These are phyloP conservation scores for Diaporthe sp. DNA, from an alignment of 2,329 filamentous ascomycete species.

Conservation along the genomic window DNA sequence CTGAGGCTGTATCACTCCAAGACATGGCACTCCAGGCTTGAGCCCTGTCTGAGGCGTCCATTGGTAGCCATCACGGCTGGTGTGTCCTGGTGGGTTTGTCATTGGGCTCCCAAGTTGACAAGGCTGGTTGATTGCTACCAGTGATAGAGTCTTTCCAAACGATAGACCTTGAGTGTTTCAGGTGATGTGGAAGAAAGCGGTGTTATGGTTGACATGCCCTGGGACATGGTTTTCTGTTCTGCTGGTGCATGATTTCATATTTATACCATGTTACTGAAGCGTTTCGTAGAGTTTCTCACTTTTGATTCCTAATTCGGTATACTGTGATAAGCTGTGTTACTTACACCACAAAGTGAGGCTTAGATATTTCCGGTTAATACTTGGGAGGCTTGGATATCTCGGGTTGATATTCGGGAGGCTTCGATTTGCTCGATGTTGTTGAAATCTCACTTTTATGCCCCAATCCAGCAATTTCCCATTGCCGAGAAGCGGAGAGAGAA, in stretches of 20 bases:
- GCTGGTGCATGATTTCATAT: neutral
- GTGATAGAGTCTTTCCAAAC: neutral
- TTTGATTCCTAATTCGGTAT: neutral
- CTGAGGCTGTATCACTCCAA: constrained; percentile 33
- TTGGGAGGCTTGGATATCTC: neutral
- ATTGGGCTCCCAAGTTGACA: neutral
- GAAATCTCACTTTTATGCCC: constrained; percentile 36
- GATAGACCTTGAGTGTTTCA: neutral
- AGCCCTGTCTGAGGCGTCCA: constrained; percentile 39
- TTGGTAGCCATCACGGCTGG: constrained; percentile 40
- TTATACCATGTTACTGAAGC: neutral
- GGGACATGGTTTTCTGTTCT: neutral
- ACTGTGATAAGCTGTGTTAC: neutral
- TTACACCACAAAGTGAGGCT: neutral
- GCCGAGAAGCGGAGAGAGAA: neutral
- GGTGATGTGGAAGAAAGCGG: neutral
- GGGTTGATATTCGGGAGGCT: neutral
- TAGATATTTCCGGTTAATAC: neutral
- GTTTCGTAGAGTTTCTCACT: neutral
- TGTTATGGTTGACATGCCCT: neutral
- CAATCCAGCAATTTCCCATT: neutral
- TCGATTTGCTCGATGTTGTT: neutral
- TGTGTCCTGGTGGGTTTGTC: constrained; percentile 31
- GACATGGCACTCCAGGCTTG: constrained; percentile 36
- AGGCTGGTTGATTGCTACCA: neutral